Conservation (phyloP, 352 stramenopile genomes). For the Pythium sukuiense region DNA sequence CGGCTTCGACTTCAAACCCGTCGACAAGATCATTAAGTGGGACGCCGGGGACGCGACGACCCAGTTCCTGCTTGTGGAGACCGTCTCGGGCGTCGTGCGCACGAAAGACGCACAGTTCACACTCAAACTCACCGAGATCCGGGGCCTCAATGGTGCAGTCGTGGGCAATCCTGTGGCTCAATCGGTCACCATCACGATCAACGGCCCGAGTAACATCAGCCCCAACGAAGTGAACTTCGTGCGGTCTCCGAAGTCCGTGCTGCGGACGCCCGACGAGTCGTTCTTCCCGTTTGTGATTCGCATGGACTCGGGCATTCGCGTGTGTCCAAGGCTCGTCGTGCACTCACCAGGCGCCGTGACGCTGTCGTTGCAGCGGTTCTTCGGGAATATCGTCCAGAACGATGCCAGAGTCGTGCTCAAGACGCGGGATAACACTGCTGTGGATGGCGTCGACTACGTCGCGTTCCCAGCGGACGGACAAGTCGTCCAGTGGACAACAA, state of each 20-base stretch:
- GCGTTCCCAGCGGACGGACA: slow-evolving; percentile 24
- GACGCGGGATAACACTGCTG: slow-evolving; percentile 52
- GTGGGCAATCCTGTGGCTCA: slow-evolving; percentile 35
- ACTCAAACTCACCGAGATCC: slow-evolving; percentile 37
- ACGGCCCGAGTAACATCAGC: slow-evolving; percentile 38
- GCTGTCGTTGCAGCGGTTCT: slow-evolving; percentile 54
- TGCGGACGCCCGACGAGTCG: slow-evolving; percentile 40
- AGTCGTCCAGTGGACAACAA: slow-evolving; percentile 32
- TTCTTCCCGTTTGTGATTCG: slow-evolving; percentile 53
- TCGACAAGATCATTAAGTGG: slow-evolving; percentile 46
- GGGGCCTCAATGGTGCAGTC: slow-evolving; percentile 11
- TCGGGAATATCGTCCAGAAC: slow-evolving; percentile 31
- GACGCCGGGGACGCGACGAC: slow-evolving; percentile 49
- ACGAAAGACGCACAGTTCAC: slow-evolving; percentile 32
- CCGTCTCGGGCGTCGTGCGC: slow-evolving; percentile 37
- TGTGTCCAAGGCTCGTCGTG: slow-evolving; percentile 47
- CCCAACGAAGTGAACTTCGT: slow-evolving; percentile 62
- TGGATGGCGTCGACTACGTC: slow-evolving; percentile 49
- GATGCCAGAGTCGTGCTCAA: slow-evolving; percentile 36
- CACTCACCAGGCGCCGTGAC: slow-evolving; percentile 35
- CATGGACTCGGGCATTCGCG: slow-evolving; percentile 49
- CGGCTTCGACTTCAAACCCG: slow-evolving; percentile 48
- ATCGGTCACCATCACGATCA: slow-evolving; percentile 43
- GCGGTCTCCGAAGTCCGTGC: slow-evolving; percentile 19
- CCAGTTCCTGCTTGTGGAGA: slow-evolving; percentile 47